These are phyloP conservation scores for Candida ponderosae DNA, from an alignment of 805 yeast species.

Conservation along the genomic window DNA sequence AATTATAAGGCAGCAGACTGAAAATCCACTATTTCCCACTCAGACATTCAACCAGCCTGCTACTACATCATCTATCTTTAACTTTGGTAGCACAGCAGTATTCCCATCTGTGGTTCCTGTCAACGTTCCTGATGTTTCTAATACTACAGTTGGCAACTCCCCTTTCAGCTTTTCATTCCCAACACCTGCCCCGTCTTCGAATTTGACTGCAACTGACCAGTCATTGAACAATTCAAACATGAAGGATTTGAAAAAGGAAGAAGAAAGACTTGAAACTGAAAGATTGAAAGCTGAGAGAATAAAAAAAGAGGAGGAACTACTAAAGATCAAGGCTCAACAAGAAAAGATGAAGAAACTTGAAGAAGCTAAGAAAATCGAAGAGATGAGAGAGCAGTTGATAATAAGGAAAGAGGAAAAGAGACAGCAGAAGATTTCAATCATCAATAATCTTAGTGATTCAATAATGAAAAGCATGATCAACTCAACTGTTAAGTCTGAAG, in stretches of 20 bases:
- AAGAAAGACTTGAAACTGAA: not conserved
- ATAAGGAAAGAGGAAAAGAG: constrained; percentile 4
- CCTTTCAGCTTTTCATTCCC: too few species aligned
- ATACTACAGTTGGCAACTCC: too few species aligned
- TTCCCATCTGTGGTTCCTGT: too few species aligned
- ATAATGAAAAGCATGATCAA: constrained; percentile 14
- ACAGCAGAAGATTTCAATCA: constrained; percentile 2
- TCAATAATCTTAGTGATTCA: constrained; percentile 5
- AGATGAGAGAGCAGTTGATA: not conserved
- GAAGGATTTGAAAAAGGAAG: not conserved
- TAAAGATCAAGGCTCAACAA: constrained; percentile 1
- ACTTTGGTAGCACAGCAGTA: too few species aligned
- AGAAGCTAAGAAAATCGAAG: constrained; percentile 5
- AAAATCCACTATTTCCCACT: not conserved
- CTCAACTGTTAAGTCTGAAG: constrained; percentile 10
- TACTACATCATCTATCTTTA: too few species aligned
- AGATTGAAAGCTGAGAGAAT: constrained; percentile 1
- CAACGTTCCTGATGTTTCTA: too few species aligned
- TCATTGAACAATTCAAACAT: not conserved
- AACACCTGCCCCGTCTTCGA: too few species aligned
- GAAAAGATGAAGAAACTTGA: not conserved
- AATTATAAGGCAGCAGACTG: not conserved
- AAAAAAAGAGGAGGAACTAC: constrained; percentile 4
- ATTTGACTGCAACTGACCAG: not conserved
- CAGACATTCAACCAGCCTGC: not conserved